Percentiles rank a stretch among this genome's conserved stretches.
These are phyloP conservation scores for Phytophthora multivora DNA, from an alignment of 352 stramenopile genomes.

Conservation along the genomic window DNA sequence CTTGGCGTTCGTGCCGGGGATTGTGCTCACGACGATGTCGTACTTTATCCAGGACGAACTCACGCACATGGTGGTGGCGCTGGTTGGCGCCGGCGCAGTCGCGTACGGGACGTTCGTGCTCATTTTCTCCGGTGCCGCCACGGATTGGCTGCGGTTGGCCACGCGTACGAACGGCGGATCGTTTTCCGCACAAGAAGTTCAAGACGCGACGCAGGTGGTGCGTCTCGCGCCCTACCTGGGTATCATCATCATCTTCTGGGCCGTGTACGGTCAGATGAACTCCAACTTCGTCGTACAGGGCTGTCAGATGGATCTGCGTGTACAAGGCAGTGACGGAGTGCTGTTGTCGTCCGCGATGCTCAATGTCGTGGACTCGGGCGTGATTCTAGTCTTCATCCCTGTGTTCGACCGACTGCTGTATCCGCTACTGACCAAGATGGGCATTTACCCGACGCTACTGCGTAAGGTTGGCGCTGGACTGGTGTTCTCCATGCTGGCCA, in stretches of 20 bases:
- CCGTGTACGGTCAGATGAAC: conserved; percentile 82
- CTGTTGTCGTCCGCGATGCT: conserved; percentile 88
- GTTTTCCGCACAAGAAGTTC: conserved; percentile 62
- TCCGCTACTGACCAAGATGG: conserved; percentile 62
- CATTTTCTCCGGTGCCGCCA: conserved; percentile 62
- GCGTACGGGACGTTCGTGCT: conserved; percentile 77
- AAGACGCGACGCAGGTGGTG: conserved; percentile 78
- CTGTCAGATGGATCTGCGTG: conserved; percentile 91
- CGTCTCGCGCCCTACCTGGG: conserved; percentile 82
- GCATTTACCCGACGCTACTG: conserved; percentile 77
- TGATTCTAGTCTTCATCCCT: conserved; percentile 91
- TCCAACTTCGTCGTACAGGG: conserved; percentile 89
- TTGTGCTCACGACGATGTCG: conserved; percentile 77
- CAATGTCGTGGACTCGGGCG: conserved; percentile 85
- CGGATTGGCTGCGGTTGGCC: conserved; percentile 63
- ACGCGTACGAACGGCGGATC: conserved; percentile 55
- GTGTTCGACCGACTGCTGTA: conserved; percentile 89
- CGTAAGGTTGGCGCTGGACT: conserved; percentile 90
- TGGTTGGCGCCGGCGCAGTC: conserved; percentile 55
- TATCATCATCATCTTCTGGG: conserved; percentile 88
- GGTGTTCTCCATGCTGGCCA: conserved; percentile 78
- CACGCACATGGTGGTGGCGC: conserved; percentile 64
- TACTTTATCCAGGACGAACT: conserved; percentile 75
- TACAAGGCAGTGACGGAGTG: conserved; percentile 41
- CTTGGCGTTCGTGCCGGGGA: conserved; percentile 70